Conservation (phyloP, 257 asterid genomes). For the Ilex aquifolium region DNA sequence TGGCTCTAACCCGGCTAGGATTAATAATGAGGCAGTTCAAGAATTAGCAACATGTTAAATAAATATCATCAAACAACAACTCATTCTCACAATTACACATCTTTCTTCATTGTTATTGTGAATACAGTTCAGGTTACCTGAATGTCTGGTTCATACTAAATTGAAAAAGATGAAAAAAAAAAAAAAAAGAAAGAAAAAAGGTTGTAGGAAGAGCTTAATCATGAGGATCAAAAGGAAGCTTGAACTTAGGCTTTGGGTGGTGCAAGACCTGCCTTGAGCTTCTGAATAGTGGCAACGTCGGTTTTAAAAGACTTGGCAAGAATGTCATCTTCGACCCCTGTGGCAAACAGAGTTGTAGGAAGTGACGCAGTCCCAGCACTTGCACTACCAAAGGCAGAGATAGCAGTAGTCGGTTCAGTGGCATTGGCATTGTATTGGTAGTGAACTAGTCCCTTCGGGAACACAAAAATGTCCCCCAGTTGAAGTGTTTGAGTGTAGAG, state of each 20-base stretch:
- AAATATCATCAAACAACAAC: too few species aligned
- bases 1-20: too few species aligned
- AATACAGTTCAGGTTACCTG: too few species aligned
- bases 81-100: too few species aligned
- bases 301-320: constrained; percentile 22
- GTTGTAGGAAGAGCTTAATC: neutral
- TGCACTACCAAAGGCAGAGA: constrained; percentile 26
- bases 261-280: constrained; percentile 13
- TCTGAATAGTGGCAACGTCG: constrained; percentile 13
- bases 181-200: neutral
- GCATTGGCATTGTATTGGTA: too few species aligned
- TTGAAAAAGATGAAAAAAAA: neutral
- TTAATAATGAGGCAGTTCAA: too few species aligned
- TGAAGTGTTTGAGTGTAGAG: constrained; percentile 17
- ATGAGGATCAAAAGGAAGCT: too few species aligned
- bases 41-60: too few species aligned
- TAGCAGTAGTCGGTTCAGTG: constrained; percentile 11
- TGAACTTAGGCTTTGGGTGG: constrained; percentile 4
- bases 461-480: constrained; percentile 15
- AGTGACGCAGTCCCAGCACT: constrained; percentile 19
- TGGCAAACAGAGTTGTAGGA: constrained; percentile 14
- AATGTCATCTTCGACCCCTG: constrained; percentile 18
- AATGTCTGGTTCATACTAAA: neutral
- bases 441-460: too few species aligned
- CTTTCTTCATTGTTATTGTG: too few species aligned